Percentiles rank a stretch among this genome's conserved stretches.
Conservation (phyloP, 495 filamentous ascomycete species). For the Choiromyces venosus region DNA sequence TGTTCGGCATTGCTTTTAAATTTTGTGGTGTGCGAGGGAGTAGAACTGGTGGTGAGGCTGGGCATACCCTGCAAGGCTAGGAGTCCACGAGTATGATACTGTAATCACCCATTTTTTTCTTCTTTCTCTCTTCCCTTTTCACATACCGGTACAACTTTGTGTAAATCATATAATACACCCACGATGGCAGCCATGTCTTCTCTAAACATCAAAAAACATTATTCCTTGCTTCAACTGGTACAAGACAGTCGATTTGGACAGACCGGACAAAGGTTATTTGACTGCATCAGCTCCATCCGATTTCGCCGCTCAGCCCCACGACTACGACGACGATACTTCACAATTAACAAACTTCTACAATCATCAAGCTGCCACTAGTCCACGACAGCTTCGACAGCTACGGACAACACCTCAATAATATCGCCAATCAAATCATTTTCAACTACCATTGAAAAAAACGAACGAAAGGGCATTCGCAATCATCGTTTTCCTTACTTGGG, state of each 20-base stretch:
- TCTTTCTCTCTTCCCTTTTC: not conserved
- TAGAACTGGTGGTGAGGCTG: too few relatives aligned
- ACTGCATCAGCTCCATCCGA: not conserved
- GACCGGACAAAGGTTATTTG: not conserved
- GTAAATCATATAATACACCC: not conserved
- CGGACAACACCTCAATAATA: slow-evolving; percentile 2
- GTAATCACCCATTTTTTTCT: too few relatives aligned
- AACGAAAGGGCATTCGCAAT: not conserved
- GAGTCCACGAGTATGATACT: too few relatives aligned
- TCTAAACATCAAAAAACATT: not conserved
- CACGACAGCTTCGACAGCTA: slow-evolving; percentile 10
- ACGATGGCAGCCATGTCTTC: not conserved
- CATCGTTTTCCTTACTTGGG: not conserved
- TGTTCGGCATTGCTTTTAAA: too few relatives aligned
- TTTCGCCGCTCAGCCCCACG: slow-evolving; percentile 27
- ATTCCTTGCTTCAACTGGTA: not conserved
- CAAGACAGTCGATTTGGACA: not conserved
- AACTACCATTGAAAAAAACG: not conserved
- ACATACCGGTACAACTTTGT: too few relatives aligned
- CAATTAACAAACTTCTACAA: not conserved
- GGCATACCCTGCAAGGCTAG: too few relatives aligned
- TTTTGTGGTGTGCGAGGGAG: too few relatives aligned
- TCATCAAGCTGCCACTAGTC: not conserved
- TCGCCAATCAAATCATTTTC: not conserved
- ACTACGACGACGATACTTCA: slow-evolving; percentile 18